Conservation (phyloP, 345 rosid species). For the Gossypium arboreum region DNA sequence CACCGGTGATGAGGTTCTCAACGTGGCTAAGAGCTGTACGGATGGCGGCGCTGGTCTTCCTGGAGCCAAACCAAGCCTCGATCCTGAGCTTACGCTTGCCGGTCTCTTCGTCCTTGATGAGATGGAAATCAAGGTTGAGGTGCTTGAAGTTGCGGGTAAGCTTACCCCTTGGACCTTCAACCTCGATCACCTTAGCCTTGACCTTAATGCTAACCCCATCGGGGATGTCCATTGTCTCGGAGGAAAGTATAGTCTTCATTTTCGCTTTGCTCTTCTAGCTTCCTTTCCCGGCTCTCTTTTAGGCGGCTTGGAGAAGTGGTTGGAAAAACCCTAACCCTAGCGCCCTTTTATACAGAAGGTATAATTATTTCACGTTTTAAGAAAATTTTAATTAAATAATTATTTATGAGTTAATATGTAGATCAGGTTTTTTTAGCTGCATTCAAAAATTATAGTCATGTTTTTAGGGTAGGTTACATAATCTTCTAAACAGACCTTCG, state of each 20-base stretch:
- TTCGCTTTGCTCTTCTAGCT: background rate
- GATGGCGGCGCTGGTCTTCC: constrained; percentile 60
- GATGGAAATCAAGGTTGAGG: constrained; percentile 55
- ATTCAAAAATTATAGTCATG: too few species aligned
- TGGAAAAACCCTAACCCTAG: constrained; percentile 10
- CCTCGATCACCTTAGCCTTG: constrained; percentile 54
- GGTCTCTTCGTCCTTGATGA: constrained; percentile 44
- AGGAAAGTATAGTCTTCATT: constrained; percentile 55
- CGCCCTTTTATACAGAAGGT: background rate
- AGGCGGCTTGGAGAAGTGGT: background rate
- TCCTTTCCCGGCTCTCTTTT: background rate
- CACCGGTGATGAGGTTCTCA: constrained; percentile 62
- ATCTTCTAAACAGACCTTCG: too few species aligned
- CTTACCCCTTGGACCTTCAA: constrained; percentile 60
- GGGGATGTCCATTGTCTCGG: constrained; percentile 66
- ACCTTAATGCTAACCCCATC: constrained; percentile 51
- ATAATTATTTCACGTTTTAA: too few species aligned
- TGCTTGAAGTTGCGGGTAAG: constrained; percentile 59
- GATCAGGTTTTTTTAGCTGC: too few species aligned
- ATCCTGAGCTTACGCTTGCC: constrained; percentile 53
- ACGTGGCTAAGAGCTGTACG: constrained; percentile 74
- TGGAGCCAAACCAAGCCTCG: constrained; percentile 59
- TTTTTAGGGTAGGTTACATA: too few species aligned
- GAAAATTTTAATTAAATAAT: too few species aligned
- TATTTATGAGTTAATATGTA: too few species aligned